phyloP scores from a whole-genome alignment of 495 filamentous ascomycete genomes.

The Podospora pseudoanserina region DNA sequence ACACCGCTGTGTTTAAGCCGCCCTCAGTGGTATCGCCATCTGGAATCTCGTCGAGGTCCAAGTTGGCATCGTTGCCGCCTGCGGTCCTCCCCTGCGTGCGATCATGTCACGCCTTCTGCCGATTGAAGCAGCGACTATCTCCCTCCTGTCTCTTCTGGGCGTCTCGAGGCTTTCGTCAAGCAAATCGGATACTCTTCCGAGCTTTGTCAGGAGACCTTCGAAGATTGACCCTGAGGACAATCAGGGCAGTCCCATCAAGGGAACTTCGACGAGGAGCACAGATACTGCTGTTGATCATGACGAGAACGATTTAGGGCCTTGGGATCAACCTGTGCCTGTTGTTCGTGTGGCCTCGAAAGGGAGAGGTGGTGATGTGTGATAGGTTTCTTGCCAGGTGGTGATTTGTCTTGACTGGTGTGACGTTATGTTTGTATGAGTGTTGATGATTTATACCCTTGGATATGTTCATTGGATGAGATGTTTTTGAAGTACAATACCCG shows the following conservation, averaged over 20 bases:
- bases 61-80: slow-evolving; percentile 25
- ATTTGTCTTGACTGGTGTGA: no score
- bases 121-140: slow-evolving; percentile 5
- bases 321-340: neutral
- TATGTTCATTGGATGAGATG: no score
- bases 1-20: slow-evolving; percentile 4
- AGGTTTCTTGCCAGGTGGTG: no score
- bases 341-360: neutral
- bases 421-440: no score
- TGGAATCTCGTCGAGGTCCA: slow-evolving; percentile 26
- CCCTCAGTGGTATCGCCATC: slow-evolving; percentile 15
- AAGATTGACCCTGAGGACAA: neutral
- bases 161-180: neutral
- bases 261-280: neutral
- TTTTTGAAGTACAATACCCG: no score
- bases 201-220: neutral
- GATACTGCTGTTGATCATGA: neutral
- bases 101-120: slow-evolving; percentile 15
- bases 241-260: neutral
- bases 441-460: no score
- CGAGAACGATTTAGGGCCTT: neutral
- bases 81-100: slow-evolving; percentile 15
- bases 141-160: slow-evolving; percentile 14
- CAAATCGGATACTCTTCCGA: neutral
- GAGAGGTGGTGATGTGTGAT: no score